phyloP scores from a whole-genome alignment of 768 basidiomycete species.

The Tremella yokohamensis region DNA sequence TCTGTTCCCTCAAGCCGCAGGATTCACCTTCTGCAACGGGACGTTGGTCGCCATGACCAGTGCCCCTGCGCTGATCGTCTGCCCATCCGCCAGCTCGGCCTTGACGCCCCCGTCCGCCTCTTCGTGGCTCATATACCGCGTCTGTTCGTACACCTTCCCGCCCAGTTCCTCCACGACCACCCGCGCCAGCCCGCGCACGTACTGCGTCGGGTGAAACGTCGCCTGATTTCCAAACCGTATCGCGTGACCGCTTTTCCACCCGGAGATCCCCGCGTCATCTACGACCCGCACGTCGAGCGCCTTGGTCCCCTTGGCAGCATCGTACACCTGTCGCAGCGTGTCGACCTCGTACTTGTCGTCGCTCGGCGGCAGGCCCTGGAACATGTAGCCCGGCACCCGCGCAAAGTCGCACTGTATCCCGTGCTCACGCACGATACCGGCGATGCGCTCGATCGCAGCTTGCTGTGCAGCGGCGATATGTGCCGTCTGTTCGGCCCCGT shows the following conservation, averaged over 20 bases:
- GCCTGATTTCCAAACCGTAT: conserved; percentile 23
- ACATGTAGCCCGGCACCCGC: conserved; percentile 28
- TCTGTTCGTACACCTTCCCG: conserved; percentile 24
- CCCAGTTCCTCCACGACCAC: conserved; percentile 19
- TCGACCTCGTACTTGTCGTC: conserved; percentile 13
- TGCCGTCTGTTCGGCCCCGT: conserved; percentile 23
- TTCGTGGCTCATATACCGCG: conserved; percentile 14
- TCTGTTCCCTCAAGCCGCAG: not conserved
- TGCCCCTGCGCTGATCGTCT: conserved; percentile 10
- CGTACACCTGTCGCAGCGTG: conserved; percentile 17
- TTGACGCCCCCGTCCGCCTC: conserved; percentile 16
- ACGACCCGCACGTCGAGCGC: conserved; percentile 55
- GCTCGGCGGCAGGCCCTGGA: conserved; percentile 17
- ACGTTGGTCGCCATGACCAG: conserved; percentile 32
- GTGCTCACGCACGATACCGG: conserved; percentile 24
- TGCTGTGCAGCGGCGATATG: conserved; percentile 27
- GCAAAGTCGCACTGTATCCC: conserved; percentile 27
- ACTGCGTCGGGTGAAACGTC: conserved; percentile 29
- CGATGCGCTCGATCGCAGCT: conserved; percentile 26
- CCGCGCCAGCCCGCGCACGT: conserved; percentile 19
- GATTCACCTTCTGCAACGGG: conserved; percentile 24
- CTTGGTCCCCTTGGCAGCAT: conserved; percentile 56
- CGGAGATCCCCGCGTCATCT: conserved; percentile 75
- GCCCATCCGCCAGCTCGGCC: conserved; percentile 12
- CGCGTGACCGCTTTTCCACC: conserved; percentile 51